Percentiles rank a stretch among this genome's conserved stretches.
phyloP scores from a whole-genome alignment of 1,284 basidiomycete species.

The Ganoderma multipileum region DNA sequence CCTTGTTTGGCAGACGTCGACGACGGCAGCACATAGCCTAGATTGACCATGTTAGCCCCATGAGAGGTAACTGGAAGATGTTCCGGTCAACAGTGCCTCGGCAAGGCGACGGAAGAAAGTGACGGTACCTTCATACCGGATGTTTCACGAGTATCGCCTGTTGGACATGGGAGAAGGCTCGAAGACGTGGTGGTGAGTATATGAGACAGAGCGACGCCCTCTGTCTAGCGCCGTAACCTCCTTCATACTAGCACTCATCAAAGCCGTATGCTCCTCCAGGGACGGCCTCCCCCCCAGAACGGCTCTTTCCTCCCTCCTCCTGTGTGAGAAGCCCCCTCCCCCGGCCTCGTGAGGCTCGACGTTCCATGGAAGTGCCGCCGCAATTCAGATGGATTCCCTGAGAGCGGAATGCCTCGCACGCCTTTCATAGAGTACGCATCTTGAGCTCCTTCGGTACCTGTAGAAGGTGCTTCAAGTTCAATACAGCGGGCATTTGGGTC shows the following conservation, averaged over 20 bases:
- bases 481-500: neutral
- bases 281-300: neutral
- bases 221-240: neutral
- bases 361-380: slow-evolving; percentile 11
- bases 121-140: slow-evolving; percentile 4
- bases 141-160: neutral
- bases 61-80: slow-evolving; percentile 1
- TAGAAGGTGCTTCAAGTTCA: slow-evolving; percentile 1
- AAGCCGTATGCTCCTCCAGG: neutral
- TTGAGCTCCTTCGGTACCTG: slow-evolving; percentile 12
- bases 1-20: neutral
- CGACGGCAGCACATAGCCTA: neutral
- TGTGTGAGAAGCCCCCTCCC: neutral
- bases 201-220: slow-evolving; percentile 2
- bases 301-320: neutral
- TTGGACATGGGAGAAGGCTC: neutral
- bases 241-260: neutral
- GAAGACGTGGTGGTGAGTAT: slow-evolving; percentile 5
- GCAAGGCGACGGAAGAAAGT: neutral
- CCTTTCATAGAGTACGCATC: slow-evolving; percentile 19
- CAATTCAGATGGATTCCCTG: neutral
- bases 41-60: neutral
- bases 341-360: neutral
- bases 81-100: neutral
- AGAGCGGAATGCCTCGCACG: slow-evolving; percentile 14